Percentiles rank a stretch among this genome's conserved stretches.
phyloP scores from a whole-genome alignment of 2,329 filamentous ascomycete genomes.

The Pezicula radicicola region DNA sequence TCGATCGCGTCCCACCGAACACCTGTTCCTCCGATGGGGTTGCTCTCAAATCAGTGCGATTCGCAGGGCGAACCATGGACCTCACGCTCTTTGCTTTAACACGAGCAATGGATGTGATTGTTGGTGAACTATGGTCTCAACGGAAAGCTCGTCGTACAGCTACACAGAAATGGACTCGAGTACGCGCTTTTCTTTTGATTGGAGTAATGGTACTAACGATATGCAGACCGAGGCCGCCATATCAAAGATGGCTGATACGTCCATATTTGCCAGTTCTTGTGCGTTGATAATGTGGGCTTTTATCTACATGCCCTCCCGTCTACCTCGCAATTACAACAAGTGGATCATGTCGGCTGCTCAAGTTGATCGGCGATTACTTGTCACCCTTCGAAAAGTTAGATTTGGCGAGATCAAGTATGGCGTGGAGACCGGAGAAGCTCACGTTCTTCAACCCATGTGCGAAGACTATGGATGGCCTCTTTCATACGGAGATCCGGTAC shows the following conservation, averaged over 20 bases:
- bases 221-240: conserved; percentile 33
- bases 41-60: conserved; percentile 24
- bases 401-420: conserved; percentile 67
- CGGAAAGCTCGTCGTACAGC: conserved; percentile 42
- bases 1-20: conserved; percentile 34
- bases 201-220: conserved; percentile 3
- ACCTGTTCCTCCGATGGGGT: conserved; percentile 7
- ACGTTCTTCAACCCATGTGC: conserved; percentile 69
- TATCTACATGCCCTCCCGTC: conserved; percentile 70
- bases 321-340: conserved; percentile 72
- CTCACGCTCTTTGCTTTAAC: conserved; percentile 75
- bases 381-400: conserved; percentile 67
- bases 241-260: conserved; percentile 56
- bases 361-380: conserved; percentile 71
- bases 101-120: conserved; percentile 68
- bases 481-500: conserved; percentile 70
- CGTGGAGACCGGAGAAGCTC: conserved; percentile 66
- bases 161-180: conserved; percentile 43
- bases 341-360: conserved; percentile 79
- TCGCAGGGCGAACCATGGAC: conserved; percentile 74
- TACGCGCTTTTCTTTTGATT: conserved; percentile 23
- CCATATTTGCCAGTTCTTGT: conserved; percentile 68
- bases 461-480: conserved; percentile 65
- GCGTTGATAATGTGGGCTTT: conserved; percentile 86
- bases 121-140: conserved; percentile 62